phyloP scores from a whole-genome alignment of 202 grass and related monocot genomes.

The Musa balbisiana region DNA sequence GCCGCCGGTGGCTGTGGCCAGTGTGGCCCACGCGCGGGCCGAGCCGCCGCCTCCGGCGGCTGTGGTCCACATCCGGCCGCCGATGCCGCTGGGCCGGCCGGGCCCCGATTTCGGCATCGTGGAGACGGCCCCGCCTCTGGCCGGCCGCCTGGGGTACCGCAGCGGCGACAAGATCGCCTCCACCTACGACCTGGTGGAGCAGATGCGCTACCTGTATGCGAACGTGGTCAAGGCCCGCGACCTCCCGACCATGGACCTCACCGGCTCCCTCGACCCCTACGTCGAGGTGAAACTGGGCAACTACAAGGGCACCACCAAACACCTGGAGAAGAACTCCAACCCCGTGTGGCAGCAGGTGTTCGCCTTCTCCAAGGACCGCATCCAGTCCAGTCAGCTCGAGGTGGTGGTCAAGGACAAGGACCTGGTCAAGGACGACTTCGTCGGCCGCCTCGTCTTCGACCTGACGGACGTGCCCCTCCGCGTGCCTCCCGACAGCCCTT shows the following conservation, averaged over 20 bases:
- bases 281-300: conserved; percentile 95
- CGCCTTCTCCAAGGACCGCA: conserved; percentile 68
- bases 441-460: conserved; percentile 67
- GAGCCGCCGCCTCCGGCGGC: background rate
- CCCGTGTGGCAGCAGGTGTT: conserved; percentile 82
- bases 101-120: conserved; percentile 63
- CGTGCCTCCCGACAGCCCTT: conserved; percentile 79
- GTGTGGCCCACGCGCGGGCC: conserved; percentile 23
- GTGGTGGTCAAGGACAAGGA: conserved; percentile 68
- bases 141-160: conserved; percentile 32
- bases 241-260: conserved; percentile 52
- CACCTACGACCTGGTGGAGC: conserved; percentile 91
- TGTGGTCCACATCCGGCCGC: conserved; percentile 21
- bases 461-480: conserved; percentile 64
- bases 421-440: conserved; percentile 51
- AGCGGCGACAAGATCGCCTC: conserved; percentile 61
- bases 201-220: conserved; percentile 87
- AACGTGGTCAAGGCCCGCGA: conserved; percentile 85
- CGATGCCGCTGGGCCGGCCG: background rate
- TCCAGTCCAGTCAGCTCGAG: conserved; percentile 72
- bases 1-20: conserved; percentile 21
- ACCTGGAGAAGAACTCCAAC: conserved; percentile 34
- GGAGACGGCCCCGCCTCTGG: conserved; percentile 80
- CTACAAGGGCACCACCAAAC: conserved; percentile 61
- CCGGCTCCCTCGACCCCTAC: conserved; percentile 74